Evolutionary conservation across 2,329 filamentous ascomycete species (phyloP), one percentile per base, ranked within the genome.

Genomic region (Aspergillus ruber): DNA sequence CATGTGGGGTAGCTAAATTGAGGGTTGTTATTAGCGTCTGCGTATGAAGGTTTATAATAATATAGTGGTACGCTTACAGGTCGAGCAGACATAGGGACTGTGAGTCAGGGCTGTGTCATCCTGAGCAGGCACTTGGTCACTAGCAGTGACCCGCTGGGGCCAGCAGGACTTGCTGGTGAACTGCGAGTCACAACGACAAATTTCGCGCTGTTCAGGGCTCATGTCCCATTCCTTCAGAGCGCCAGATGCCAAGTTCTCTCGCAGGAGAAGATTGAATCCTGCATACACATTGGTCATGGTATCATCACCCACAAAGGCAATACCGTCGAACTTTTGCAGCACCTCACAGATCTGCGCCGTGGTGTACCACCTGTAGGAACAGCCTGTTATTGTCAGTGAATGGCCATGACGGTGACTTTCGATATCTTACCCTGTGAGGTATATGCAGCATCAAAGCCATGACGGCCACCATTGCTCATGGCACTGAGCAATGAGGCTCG

Each of bases 221-320:
- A 72, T 67, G 13, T 66, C 56, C 65, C 66, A 71, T 36, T 67
- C 60, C 52, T 63, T 65, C 36, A 74, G 44, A 6, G 67, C 64
- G 8, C 73, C 72, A 6, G 60, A 54, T 8, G 60, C 61, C 21
- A 74, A 55, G 44, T 74, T 62, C 52, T 70, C 63, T 27, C 69
- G 65, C 2, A 74, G 57, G 7, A 75, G 63, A 41, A 73, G 66
- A 52, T 73, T 74, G 51, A 75, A 65, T 21, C 67, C 71, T n/a
- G 66, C 63, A 53, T 75, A 74, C 41, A 72, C 62, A 33, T 66
- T 59, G 44, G 64, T 61, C 13, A 71, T 58, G 25, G 64, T 57
- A 38, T 66, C 58, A 47, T 75, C 71, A 20, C 72, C 72, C 39
- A 73, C 51, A 47, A 75, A 74, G 15, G 68, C 51, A 5, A 74